These are phyloP conservation scores for Dioscorea cayenensis DNA, from an alignment of 116 monocot species.

Conservation along the genomic window DNA sequence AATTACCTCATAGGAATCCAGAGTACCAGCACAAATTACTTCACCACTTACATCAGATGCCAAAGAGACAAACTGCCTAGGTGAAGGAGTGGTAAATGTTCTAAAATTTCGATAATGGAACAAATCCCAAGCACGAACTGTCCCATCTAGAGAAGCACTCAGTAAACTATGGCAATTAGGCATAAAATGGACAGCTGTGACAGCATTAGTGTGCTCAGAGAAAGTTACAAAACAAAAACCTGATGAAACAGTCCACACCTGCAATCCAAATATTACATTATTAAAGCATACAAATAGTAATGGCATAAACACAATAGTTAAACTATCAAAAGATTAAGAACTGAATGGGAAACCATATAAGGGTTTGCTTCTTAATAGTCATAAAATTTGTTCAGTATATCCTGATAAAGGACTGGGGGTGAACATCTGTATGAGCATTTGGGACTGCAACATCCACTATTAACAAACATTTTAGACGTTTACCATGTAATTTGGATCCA, in stretches of 20 bases:
- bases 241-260: slow-evolving; percentile 98
- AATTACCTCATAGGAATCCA: slow-evolving; percentile 96
- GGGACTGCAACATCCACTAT: too few species aligned
- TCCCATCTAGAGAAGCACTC: slow-evolving; percentile 97
- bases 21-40: slow-evolving; percentile 94
- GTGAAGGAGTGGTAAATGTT: slow-evolving; percentile 85
- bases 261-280: neutral
- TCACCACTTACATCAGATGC: slow-evolving; percentile 91
- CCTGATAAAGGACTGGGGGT: too few species aligned
- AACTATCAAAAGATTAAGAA: neutral
- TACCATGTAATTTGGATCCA: too few species aligned
- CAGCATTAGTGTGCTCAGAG: slow-evolving; percentile 95
- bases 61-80: slow-evolving; percentile 95
- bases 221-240: slow-evolving; percentile 97
- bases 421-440: too few species aligned
- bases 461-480: too few species aligned
- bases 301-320: too few species aligned
- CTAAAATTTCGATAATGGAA: slow-evolving; percentile 94
- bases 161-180: slow-evolving; percentile 73
- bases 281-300: too few species aligned
- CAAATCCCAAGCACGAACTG: slow-evolving; percentile 95
- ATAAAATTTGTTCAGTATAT: neutral
- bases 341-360: neutral
- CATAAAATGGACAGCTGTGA: slow-evolving; percentile 91
- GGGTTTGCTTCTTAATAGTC: neutral